Evolutionary conservation across 2,329 filamentous ascomycete genomes (phyloP), one percentile per base, ranked within the genome.

Genomic region (Colletotrichum somersetense): DNA sequence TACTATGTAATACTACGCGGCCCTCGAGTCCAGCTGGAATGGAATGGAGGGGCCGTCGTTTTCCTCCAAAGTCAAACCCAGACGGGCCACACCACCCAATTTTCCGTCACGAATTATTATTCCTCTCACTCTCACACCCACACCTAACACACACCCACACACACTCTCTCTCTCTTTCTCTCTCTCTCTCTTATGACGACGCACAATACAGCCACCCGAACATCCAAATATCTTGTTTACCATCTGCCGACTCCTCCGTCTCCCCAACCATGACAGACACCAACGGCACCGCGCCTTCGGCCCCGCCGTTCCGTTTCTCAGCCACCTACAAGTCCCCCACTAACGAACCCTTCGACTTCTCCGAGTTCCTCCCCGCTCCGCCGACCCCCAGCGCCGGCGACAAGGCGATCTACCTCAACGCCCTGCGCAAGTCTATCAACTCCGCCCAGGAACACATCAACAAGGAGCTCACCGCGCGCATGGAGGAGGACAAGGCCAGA

Each of bases 401-500:
- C 71, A 92, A 90, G 79, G 87, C 87, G 2, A 80, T 83, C 11
- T 92, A 91, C 80, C 88, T 95, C 38, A 77, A 81, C 52, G 79
- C 84, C 35, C 87, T 95, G 14, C 88, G 91, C 58, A 77, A 82
- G 16, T 88, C 89, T n/a, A 84, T 90, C 40, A 79, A 82, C 1
- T 79, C 85, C 11, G 82, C 92, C n/a, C 93, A 95, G 79, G 86
- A 86, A 68, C 83, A 86, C 62, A 84, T 95, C 79, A 96, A 96
- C 81, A 84, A 83, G 74, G 91, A 93, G 79, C 85, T 96, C 71
- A 95, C 93, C 6, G 79, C 84, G 64, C 89, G 91, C 69, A 95
- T 95, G 93, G 92, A 91, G 48, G 87, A 92, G 73, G 92, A 95
- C 78, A 92, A 91, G 78, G 83, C 81, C 11, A 82, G 83, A 18